Percentiles rank a stretch among this genome's conserved stretches.
Evolutionary conservation across 306 rosid species (phyloP).

Genomic region (Rosa rugosa): DNA sequence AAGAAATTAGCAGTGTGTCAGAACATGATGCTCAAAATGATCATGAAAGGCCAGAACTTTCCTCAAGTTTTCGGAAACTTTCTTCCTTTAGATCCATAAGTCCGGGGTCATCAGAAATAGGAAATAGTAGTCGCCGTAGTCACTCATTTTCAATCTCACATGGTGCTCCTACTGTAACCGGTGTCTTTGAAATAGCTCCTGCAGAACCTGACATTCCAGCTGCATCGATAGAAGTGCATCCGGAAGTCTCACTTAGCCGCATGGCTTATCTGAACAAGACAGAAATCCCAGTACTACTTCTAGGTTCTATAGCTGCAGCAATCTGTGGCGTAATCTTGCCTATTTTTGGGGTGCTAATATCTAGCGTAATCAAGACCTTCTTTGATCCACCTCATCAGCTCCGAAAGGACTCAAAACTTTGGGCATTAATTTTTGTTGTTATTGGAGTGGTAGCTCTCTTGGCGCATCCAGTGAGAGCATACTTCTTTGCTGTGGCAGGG

Average conservation of each 20-base stretch:
- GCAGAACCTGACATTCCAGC: slow-evolving; percentile 24
- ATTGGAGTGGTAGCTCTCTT: slow-evolving; percentile 41
- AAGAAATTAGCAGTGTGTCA: slow-evolving; percentile 40
- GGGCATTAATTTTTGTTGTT: slow-evolving; percentile 56
- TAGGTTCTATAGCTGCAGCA: slow-evolving; percentile 59
- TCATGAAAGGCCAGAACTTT: slow-evolving; percentile 9
- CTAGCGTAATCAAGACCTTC: slow-evolving; percentile 51
- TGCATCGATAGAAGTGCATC: slow-evolving; percentile 27
- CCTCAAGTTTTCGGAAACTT: slow-evolving; percentile 5
- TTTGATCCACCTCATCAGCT: slow-evolving; percentile 57
- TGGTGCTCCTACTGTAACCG: slow-evolving; percentile 35
- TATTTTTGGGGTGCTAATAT: slow-evolving; percentile 44
- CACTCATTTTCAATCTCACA: slow-evolving; percentile 48
- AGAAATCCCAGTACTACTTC: slow-evolving; percentile 59
- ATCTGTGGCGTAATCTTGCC: slow-evolving; percentile 52
- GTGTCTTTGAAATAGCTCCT: slow-evolving; percentile 27
- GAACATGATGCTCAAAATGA: slow-evolving; percentile 33
- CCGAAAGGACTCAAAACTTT: slow-evolving; percentile 55
- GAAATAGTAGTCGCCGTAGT: slow-evolving; percentile 44
- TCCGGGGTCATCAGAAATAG: slow-evolving; percentile 52
- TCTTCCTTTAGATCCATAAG: slow-evolving; percentile 52
- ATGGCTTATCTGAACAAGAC: slow-evolving; percentile 77
- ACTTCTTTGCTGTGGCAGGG: slow-evolving; percentile 69
- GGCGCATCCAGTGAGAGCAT: slow-evolving; percentile 45
- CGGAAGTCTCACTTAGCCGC: slow-evolving; percentile 45